Base-by-base conservation (phyloP, 2,329 filamentous ascomycete genomes). In the Fusarium sp. region DNA sequence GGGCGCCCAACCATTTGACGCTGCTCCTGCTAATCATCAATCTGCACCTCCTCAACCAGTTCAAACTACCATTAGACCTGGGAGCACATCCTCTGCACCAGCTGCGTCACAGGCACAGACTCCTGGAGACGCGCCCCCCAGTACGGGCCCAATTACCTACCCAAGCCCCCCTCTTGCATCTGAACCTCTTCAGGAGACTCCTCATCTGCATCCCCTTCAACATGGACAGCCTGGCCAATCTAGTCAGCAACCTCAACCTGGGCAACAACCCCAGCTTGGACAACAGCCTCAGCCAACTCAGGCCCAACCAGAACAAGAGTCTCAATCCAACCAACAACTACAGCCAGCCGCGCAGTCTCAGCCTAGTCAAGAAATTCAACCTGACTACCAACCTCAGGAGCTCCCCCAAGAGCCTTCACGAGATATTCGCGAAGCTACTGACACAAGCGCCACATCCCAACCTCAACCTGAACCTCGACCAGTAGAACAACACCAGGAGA, bases 191-290 rank as follows among this genome's bases (percentile, higher is more conserved):
- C 71, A 68, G 15, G 46, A 68, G 25, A 46, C 70, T 44, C 62
- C 73, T 38, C 73, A 71, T 53, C 51, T 73, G n/a, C 73, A 76
- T 47, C 54, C 71, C 22, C 61, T 75, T 5, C 66, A 68, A 43
- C 66, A 65, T 24, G 64, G 40, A n/a, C 55, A 69, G 27, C 57
- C 68, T 18, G 16, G 25, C 18, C 68, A 66, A 25, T 7, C 45
- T 43, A 14, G 14, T 18, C 63, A 64, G 10, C 61, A 63, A 11
- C 10, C 29, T 50, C 59, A 60, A 25, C 11, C 47, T 18, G 47
- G 10, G 8, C 60, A 72, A 24, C 63, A 72, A 27, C n/a, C 52
- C 16, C 66, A 59, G n/a, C 59, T 32, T 25, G 46, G 3, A 16
- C 62, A 65, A 32, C 61, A 40, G 14, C 18, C 20, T 16, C 61